Evolutionary conservation across 2,329 filamentous ascomycete species (phyloP), one percentile per base, ranked within the genome.

Genomic region (Xylariaceae sp.): DNA sequence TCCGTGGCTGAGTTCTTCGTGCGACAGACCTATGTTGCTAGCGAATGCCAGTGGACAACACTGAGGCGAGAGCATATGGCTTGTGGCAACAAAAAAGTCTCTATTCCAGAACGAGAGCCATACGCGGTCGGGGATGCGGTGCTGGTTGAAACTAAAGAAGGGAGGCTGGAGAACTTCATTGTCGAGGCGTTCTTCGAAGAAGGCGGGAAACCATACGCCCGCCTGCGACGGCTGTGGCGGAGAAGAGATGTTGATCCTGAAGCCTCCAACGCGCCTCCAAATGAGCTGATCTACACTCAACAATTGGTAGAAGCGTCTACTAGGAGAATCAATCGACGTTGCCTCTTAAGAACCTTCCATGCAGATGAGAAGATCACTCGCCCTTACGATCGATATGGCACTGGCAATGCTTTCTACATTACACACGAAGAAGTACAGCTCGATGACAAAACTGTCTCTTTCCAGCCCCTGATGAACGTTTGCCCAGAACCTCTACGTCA

Each of bases 401-500:
- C 73, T 0, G 85, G 82, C 0, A 79, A 85, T 45, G 73, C 74
- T 13, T 91, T 84, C 56, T 86, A 72, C 44, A 72, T 89, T 9
- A 78, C 73, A 0, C 67, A 72, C 36, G 49, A 58, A 26, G 56
- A 69, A 19, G 36, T 61, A 1, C 33, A 57, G 19, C 37, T 41
- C 1, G 41, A 57, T 2, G 50, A 53, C 3, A 54, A 54, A 2
- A 36, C 46, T 0, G 26, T 47, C 4, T 24, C 3, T 19, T 62
- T 52, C n/a, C 48, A 67, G 0, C 66, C 71, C 0, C 55, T 78
- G 0, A 37, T 53, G 4, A 35, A 35, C 13, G 38, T 40, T 1
- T 32, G 44, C 1, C 17, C 69, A 66, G 0, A 28, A 40, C 4
- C 55, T 53, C 4, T 84, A 2, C 68, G 64, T 0, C 74, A 85